Conservation (phyloP, 345 rosid genomes). For the Punica granatum region DNA sequence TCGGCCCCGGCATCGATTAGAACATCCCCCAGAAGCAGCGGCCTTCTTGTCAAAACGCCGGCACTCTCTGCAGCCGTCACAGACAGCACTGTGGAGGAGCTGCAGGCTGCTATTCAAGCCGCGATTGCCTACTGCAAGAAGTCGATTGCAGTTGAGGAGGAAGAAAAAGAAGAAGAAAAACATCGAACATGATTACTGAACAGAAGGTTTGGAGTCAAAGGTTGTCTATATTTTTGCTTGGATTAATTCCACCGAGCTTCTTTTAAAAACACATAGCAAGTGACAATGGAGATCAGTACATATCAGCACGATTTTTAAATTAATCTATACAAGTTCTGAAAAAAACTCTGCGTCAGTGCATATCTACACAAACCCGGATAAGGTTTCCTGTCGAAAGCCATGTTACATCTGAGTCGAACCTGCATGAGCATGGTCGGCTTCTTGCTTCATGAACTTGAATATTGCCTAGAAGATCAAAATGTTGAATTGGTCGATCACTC, state of each 20-base stretch:
- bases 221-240: background rate
- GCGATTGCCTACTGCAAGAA: conserved; percentile 99
- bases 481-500: too few relatives aligned
- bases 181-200: background rate
- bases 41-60: conserved; percentile 41
- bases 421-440: too few relatives aligned
- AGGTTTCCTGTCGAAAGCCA: too few relatives aligned
- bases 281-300: too few relatives aligned
- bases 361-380: too few relatives aligned
- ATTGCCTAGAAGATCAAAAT: too few relatives aligned
- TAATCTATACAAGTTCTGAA: too few relatives aligned
- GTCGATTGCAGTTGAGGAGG: conserved; percentile 48
- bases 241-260: background rate
- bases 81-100: conserved; percentile 85
- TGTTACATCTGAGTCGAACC: too few relatives aligned
- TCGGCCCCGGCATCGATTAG: conserved; percentile 89
- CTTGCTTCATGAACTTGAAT: too few relatives aligned
- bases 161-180: background rate
- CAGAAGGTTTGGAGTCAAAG: background rate
- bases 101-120: conserved; percentile 94
- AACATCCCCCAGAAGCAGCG: conserved; percentile 81
- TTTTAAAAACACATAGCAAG: too few relatives aligned
- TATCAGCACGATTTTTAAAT: too few relatives aligned
- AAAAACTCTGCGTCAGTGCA: too few relatives aligned
- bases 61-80: conserved; percentile 31